Evolutionary conservation across 306 rosid genomes (phyloP), one percentile per base, ranked within the genome.

Genomic region (Arachis stenosperma): DNA sequence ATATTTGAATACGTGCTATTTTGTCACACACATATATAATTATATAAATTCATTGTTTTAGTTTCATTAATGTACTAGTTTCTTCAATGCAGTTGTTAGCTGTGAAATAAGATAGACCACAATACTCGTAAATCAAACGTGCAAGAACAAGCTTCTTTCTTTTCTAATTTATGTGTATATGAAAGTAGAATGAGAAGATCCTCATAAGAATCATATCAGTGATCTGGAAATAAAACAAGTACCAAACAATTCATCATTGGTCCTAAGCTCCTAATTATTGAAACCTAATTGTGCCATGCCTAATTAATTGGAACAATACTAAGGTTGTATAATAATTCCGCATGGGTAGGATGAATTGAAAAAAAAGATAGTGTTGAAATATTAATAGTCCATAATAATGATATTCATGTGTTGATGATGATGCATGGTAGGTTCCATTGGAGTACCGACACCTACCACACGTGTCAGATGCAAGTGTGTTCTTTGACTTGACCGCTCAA

Each of bases 361-460:
- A 17, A 17, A 17, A 17, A 17, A 17, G 17, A 17, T 17, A 17
- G 17, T 17, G 17, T 42, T 22, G 66, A 33, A 33, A 33, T 22
- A 22, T 22, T 22, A 22, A 33, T 33, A 33, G 37, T 33, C 37
- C 37, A 33, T 33, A 33, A 33, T 33, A 33, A 30, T 44, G 66
- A 57, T 47, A 44, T 68, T 29, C 13, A 39, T 40, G 53, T 74
- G 52, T 68, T 61, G 52, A 41, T 9, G 3, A 27, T 9, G n/a
- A 66, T 67, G 15, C 9, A 33, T 17, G 47, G 78, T 60, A 61
- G 81, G 84, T 56, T 51, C 48, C 3, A 14, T 58, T 44, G 9
- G 3, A 53, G 61, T 30, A 30, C 79, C 81, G 61, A 71, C 65
- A 46, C n/a, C 15, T 41, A 42, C 10, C 36, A 52, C 46, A 8